phyloP scores from a whole-genome alignment of 306 rosid genomes.

The Sindora glabra region DNA sequence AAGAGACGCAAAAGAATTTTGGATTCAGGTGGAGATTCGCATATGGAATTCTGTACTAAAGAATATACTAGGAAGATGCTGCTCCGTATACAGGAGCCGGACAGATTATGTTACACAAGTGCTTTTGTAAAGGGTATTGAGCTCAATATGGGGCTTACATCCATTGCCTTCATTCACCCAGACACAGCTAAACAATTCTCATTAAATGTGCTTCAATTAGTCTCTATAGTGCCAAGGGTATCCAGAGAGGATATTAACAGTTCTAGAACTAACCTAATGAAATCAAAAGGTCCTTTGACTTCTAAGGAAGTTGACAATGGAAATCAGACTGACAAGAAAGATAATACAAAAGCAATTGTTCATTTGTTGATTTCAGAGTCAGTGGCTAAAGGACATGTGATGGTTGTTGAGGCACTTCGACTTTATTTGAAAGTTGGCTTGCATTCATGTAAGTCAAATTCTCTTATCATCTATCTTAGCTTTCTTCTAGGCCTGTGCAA shows the following conservation, averaged over 20 bases:
- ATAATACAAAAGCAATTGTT: slow-evolving; percentile 46
- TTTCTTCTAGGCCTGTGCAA: background rate
- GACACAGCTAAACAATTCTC: slow-evolving; percentile 69
- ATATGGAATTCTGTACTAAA: slow-evolving; percentile 21
- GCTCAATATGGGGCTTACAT: slow-evolving; percentile 63
- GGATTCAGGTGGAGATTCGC: slow-evolving; percentile 31
- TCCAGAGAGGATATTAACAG: slow-evolving; percentile 32
- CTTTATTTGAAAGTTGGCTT: slow-evolving; percentile 64
- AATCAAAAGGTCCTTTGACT: slow-evolving; percentile 41
- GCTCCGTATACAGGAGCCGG: slow-evolving; percentile 69
- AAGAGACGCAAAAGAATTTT: slow-evolving; percentile 53
- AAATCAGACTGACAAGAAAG: slow-evolving; percentile 38
- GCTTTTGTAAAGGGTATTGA: slow-evolving; percentile 39
- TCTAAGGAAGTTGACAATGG: slow-evolving; percentile 32
- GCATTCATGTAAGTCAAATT: slow-evolving; percentile 71
- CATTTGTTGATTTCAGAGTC: slow-evolving; percentile 61
- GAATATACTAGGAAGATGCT: slow-evolving; percentile 43
- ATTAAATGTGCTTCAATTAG: slow-evolving; percentile 54
- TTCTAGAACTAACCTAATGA: slow-evolving; percentile 38
- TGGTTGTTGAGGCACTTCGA: slow-evolving; percentile 73
- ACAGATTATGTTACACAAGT: slow-evolving; percentile 40
- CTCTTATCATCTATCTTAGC: slow-evolving; percentile 15
- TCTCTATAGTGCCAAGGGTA: slow-evolving; percentile 57
- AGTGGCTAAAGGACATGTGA: slow-evolving; percentile 83
- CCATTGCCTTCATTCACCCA: slow-evolving; percentile 78